phyloP scores from a whole-genome alignment of 2,329 filamentous ascomycete species.

The Fusarium mexicanum region DNA sequence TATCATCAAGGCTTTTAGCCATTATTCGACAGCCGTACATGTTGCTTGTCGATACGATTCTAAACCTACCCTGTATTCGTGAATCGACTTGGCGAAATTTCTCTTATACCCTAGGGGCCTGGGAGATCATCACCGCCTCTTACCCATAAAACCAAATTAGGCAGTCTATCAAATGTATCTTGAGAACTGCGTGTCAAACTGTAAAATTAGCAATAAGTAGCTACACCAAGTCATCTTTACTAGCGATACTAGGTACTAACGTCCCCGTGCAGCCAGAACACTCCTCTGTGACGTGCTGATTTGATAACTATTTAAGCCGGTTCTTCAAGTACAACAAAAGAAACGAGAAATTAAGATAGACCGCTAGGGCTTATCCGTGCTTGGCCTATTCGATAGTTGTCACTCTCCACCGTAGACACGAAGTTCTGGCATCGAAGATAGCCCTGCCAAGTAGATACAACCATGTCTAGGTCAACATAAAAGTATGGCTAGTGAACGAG shows the following conservation, averaged over 20 bases:
- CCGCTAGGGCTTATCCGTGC: neutral
- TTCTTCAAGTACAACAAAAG: neutral
- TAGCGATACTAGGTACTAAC: neutral
- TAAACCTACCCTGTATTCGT: neutral
- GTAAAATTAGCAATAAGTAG: neutral
- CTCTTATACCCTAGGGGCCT: neutral
- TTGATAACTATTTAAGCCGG: neutral
- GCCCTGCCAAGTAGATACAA: neutral
- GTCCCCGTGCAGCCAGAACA: too few relatives aligned
- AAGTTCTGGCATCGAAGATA: neutral
- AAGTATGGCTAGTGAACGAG: neutral
- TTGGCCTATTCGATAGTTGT: neutral
- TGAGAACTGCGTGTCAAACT: too few relatives aligned
- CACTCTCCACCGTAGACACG: neutral
- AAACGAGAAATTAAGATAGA: neutral
- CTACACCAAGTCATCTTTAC: neutral
- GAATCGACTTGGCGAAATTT: neutral
- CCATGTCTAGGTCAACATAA: conserved; percentile 1
- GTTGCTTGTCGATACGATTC: neutral
- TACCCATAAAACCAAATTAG: neutral
- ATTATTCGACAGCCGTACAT: neutral
- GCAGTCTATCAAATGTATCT: neutral
- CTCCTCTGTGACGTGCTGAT: neutral
- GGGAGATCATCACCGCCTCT: neutral
- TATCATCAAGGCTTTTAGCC: neutral